Evolutionary conservation across 352 stramenopile genomes (phyloP), one percentile per base, ranked within the genome.

Genomic region (Plasmopara halstedii): DNA sequence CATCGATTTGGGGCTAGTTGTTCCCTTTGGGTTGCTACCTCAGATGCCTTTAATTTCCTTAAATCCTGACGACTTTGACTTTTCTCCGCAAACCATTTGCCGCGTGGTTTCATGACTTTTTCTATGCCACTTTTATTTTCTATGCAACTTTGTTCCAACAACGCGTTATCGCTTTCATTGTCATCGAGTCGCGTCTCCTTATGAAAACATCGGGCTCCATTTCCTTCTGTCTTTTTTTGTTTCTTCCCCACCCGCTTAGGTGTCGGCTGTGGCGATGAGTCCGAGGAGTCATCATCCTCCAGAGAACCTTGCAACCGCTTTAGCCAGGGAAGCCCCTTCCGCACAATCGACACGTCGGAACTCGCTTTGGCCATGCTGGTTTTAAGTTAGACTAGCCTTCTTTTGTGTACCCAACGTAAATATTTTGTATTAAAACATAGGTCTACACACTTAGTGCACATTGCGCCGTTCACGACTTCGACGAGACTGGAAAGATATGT

Each of bases 381-480:
- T 7, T 8, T 14, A 42, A 42, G 15, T 58, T 42, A 47, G 47
- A 32, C 47, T 27, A 44, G 22, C 13, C 14, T 40, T 14, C 14
- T 18, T 40, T 42, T 14, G 37, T 19, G 37, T 42, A 4, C 13
- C 4, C 9, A 26, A 40, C 34, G 18, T 40, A 40, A 23, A 22
- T 17, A 39, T 6, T 39, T 22, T 40, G 34, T 40, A n/a, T 8
- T 21, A 23, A 4, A 22, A 23, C 9, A 20, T n/a, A 14, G 14
- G n/a, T n/a, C n/a, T n/a, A n/a, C n/a, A n/a, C n/a, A n/a, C n/a
- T n/a, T 36, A 38, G 2, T 64, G 46, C 0, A 37, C 26, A 3
- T 75, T 65, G n/a, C 68, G 67, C 22, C 62, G 70, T 3, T 67
- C 66, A 31, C 70, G 73, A 62, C 66, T 85, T 51, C 70, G 49